Percentiles rank a stretch among this genome's conserved stretches.
phyloP scores from a whole-genome alignment of 805 yeast species.

The Cyberlindnera maclurae region DNA sequence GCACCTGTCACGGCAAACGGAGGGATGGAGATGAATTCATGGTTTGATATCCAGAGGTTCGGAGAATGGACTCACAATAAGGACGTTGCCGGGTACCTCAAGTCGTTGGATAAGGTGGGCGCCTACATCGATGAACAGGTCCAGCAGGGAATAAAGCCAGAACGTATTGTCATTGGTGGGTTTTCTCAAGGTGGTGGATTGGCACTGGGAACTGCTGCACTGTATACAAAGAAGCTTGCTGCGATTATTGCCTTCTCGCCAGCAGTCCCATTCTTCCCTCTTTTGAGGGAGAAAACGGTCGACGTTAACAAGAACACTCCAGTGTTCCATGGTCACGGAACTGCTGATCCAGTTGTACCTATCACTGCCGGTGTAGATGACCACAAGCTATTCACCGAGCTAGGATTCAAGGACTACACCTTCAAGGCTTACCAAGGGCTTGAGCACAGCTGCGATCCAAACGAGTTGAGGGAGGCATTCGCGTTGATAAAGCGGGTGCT shows the following conservation, averaged over 20 bases:
- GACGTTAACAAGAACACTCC: constrained; percentile 59
- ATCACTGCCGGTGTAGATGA: constrained; percentile 29
- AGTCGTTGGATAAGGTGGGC: constrained; percentile 39
- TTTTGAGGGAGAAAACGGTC: constrained; percentile 17
- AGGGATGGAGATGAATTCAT: constrained; percentile 66
- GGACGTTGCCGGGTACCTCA: constrained; percentile 49
- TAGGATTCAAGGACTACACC: constrained; percentile 40
- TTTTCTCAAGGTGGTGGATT: constrained; percentile 93
- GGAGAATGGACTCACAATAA: constrained; percentile 35
- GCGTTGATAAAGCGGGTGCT: constrained; percentile 33
- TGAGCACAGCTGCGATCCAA: constrained; percentile 60
- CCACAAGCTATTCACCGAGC: constrained; percentile 35
- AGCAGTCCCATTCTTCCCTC: constrained; percentile 35
- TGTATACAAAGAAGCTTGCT: constrained; percentile 56
- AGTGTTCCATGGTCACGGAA: constrained; percentile 85
- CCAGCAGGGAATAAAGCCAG: constrained; percentile 46
- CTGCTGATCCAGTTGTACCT: constrained; percentile 58
- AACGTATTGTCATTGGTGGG: constrained; percentile 84
- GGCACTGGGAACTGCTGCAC: constrained; percentile 52
- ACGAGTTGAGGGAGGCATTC: constrained; percentile 54
- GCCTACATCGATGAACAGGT: constrained; percentile 42
- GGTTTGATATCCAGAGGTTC: constrained; percentile 74
- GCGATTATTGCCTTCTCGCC: constrained; percentile 80
- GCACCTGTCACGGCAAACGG: constrained; percentile 62
- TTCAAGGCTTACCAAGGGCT: constrained; percentile 56